A percentile compares a stretch with the other conserved stretches of the same genome.
phyloP scores from a whole-genome alignment of 768 basidiomycete species.

The Punctularia strigosozonata region DNA sequence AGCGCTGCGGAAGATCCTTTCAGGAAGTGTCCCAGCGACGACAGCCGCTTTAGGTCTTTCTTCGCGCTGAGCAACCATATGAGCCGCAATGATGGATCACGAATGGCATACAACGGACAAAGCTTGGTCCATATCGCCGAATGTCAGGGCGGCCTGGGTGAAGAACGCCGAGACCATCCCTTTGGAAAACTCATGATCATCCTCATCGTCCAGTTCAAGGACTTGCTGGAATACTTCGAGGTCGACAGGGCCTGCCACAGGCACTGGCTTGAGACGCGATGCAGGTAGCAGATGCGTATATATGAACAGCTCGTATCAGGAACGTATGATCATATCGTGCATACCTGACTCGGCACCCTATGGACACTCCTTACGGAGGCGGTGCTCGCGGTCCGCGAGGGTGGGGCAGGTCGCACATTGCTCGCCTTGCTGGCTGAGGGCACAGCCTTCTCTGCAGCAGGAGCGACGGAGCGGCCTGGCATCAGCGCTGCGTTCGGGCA shows the following conservation, averaged over 20 bases:
- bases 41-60: slow-evolving; percentile 55
- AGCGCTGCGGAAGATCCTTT: slow-evolving; percentile 96
- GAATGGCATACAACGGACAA: slow-evolving; percentile 46
- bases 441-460: too few relatives aligned
- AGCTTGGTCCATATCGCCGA: slow-evolving; percentile 63
- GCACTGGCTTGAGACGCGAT: neutral
- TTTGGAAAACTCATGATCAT: slow-evolving; percentile 59
- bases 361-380: too few relatives aligned
- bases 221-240: slow-evolving; percentile 78
- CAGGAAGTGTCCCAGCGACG: slow-evolving; percentile 81
- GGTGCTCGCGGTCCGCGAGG: too few relatives aligned
- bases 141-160: slow-evolving; percentile 65
- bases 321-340: too few relatives aligned
- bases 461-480: too few relatives aligned
- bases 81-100: slow-evolving; percentile 2
- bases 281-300: too few relatives aligned
- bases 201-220: slow-evolving; percentile 87
- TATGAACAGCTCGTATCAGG: too few relatives aligned
- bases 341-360: neutral
- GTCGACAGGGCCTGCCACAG: slow-evolving; percentile 36
- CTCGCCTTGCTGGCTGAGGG: too few relatives aligned
- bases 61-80: slow-evolving; percentile 26
- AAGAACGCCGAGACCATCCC: slow-evolving; percentile 78
- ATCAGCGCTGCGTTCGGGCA: too few relatives aligned
- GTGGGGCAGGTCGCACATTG: too few relatives aligned